Evolutionary conservation across 768 basidiomycete genomes (phyloP), one percentile per base, ranked within the genome.

Genomic region (Rhodotorula taiwanensis): DNA sequence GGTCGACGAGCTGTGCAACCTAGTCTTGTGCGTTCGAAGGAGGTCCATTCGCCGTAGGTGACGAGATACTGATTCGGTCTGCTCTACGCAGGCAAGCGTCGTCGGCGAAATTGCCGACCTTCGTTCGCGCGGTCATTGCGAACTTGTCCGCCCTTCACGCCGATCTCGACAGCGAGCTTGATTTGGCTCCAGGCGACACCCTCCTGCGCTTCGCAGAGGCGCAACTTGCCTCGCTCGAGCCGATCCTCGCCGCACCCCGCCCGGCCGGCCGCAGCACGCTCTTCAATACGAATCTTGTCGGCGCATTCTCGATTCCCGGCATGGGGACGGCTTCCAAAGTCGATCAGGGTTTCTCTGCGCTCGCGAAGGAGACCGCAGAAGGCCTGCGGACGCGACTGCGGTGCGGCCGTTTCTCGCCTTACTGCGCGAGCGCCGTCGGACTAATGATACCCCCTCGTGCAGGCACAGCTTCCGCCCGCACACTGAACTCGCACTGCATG

Each of bases 351-450:
- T 68, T 63, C 15, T 59, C 58, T 13, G 44, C 20, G 20, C 4
- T 68, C 3, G 62, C 66, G 25, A 56, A 34, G 18, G 55, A 68
- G 39, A 43, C 54, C 31, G 48, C 51, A 21, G 58, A 64, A n/a
- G 60, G 58, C n/a, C 16, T 63, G 30, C 57, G 30, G 47, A 21
- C 28, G 10, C 34, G n/a, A 23, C 23, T 64, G 7, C 44, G n/a
- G 60, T 64, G 41, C 33, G 42, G 27, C n/a, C 7, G 14, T n/a
- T 13, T 2, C 20, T 23, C n/a, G 23, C 25, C 18, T 43, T 28
- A 14, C 14, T n/a, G n/a, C 27, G 27, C 28, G 48, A n/a, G 13
- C 3, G n/a, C 52, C 20, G 14, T 39, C 47, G 21, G 23, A 13
- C n/a, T n/a, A n/a, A n/a, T 33, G 14, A 39, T 9, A 18, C 54